Percentiles rank a stretch among this genome's conserved stretches.
These are phyloP conservation scores for Letharia lupina DNA, from an alignment of 495 filamentous ascomycete species.

Conservation along the genomic window DNA sequence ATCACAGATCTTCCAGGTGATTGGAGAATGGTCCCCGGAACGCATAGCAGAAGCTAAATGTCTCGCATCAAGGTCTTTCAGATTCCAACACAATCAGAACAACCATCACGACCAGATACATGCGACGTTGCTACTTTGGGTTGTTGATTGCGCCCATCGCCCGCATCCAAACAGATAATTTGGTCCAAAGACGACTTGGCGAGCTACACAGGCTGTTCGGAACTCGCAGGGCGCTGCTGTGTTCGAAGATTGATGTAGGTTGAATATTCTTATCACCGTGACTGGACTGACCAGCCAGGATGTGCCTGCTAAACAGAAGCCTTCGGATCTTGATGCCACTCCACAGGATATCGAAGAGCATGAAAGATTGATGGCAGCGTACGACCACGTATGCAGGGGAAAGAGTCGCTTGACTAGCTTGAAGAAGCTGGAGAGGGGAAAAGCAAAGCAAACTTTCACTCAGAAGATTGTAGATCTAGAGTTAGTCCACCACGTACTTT, in stretches of 20 bases:
- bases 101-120: background rate
- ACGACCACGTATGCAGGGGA: background rate
- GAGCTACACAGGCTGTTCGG: background rate
- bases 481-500: background rate
- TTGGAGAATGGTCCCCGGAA: background rate
- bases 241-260: slow-evolving; percentile 9
- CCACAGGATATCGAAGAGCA: background rate
- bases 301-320: background rate
- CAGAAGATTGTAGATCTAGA: background rate
- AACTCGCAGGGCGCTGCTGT: background rate
- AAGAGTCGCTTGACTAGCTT: background rate
- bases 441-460: background rate
- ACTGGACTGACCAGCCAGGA: background rate
- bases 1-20: slow-evolving; percentile 16
- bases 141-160: slow-evolving; percentile 5
- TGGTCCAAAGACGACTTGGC: background rate
- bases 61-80: background rate
- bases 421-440: background rate
- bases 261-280: too few relatives aligned
- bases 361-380: background rate
- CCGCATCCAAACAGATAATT: slow-evolving; percentile 2
- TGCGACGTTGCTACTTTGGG: background rate
- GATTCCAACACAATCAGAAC: slow-evolving; percentile 5
- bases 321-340: background rate
- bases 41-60: background rate